Percentiles rank a stretch among this genome's conserved stretches.
Conservation (phyloP, 768 basidiomycete genomes). For the Hortiboletus flavorubellus region DNA sequence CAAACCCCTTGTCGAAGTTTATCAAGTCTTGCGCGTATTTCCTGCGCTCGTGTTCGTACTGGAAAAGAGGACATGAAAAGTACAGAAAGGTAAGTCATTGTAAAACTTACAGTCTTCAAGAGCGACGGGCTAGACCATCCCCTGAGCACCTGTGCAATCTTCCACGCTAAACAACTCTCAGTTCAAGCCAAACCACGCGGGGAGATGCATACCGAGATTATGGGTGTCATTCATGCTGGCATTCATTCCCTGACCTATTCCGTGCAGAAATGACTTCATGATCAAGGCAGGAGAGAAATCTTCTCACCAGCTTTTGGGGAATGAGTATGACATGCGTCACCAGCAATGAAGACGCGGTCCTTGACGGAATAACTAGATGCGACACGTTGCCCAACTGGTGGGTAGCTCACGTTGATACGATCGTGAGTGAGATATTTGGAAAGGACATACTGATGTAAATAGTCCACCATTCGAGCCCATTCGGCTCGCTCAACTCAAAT, state of each 20-base stretch:
- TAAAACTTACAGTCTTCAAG: slow-evolving; percentile 38
- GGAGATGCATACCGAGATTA: slow-evolving; percentile 39
- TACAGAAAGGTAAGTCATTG: not conserved
- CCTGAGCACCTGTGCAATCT: slow-evolving; percentile 44
- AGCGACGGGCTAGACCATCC: slow-evolving; percentile 40
- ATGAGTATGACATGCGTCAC: slow-evolving; percentile 56
- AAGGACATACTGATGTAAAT: slow-evolving; percentile 57
- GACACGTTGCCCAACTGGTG: slow-evolving; percentile 68
- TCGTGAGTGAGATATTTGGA: not conserved
- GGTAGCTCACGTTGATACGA: not conserved
- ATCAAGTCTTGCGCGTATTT: slow-evolving; percentile 73
- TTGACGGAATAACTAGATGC: slow-evolving; percentile 57
- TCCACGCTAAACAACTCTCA: slow-evolving; percentile 50
- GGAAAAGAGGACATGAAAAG: not conserved
- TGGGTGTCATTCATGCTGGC: slow-evolving; percentile 53
- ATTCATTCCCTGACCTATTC: slow-evolving; percentile 50
- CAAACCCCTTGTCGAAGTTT: slow-evolving; percentile 62
- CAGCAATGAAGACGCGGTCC: slow-evolving; percentile 73
- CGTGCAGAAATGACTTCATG: not conserved
- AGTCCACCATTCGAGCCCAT: slow-evolving; percentile 66
- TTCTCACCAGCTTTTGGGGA: slow-evolving; percentile 48
- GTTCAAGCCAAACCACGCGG: not conserved
- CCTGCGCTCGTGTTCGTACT: slow-evolving; percentile 70
- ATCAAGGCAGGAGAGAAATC: slow-evolving; percentile 17
- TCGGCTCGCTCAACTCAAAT: slow-evolving; percentile 46